Conservation (phyloP, 2,329 filamentous ascomycete genomes). For the Neopestalotiopsis rosae region DNA sequence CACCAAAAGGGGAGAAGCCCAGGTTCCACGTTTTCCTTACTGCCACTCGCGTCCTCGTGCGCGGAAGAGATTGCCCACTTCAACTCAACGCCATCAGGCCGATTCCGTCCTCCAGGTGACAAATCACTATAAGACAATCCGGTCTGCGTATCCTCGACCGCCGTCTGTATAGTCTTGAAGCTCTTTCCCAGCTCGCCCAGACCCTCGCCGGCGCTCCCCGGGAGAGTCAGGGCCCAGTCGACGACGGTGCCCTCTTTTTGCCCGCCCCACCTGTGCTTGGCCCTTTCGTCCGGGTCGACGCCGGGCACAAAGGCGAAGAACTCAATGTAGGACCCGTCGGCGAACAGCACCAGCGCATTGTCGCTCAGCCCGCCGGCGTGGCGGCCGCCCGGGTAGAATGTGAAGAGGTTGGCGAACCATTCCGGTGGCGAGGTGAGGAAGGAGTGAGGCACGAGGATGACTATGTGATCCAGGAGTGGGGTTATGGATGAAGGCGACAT, state of each 20-base stretch:
- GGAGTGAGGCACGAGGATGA: conserved; percentile 63
- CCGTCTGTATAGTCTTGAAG: conserved; percentile 43
- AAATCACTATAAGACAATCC: conserved; percentile 54
- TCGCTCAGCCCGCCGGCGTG: conserved; percentile 66
- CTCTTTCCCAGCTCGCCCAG: conserved; percentile 1
- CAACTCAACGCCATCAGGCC: conserved; percentile 60
- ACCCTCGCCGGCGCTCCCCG: conserved; percentile 27
- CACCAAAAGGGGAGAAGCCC: conserved; percentile 69
- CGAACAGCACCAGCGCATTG: conserved; percentile 67
- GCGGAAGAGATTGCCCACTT: conserved; percentile 63
- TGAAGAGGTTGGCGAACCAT: conserved; percentile 60
- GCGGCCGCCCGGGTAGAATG: conserved; percentile 62
- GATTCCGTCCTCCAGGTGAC: conserved; percentile 55
- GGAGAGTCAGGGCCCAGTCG: conserved; percentile 64
- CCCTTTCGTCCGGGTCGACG: conserved; percentile 42
- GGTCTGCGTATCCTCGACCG: conserved; percentile 37
- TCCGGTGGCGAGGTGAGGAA: conserved; percentile 52
- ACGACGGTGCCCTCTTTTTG: conserved; percentile 55
- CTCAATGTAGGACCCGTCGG: conserved; percentile 70
- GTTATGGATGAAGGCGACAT: background rate
- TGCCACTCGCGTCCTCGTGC: conserved; percentile 26
- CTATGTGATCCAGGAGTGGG: conserved; percentile 63
- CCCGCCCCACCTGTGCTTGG: conserved; percentile 63
- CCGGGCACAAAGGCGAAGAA: conserved; percentile 65
- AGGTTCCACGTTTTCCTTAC: conserved; percentile 35